A percentile compares a stretch with the other conserved stretches of the same genome.
Conservation (phyloP, 1,284 basidiomycete genomes). For the Singerocomus inundabilis region DNA sequence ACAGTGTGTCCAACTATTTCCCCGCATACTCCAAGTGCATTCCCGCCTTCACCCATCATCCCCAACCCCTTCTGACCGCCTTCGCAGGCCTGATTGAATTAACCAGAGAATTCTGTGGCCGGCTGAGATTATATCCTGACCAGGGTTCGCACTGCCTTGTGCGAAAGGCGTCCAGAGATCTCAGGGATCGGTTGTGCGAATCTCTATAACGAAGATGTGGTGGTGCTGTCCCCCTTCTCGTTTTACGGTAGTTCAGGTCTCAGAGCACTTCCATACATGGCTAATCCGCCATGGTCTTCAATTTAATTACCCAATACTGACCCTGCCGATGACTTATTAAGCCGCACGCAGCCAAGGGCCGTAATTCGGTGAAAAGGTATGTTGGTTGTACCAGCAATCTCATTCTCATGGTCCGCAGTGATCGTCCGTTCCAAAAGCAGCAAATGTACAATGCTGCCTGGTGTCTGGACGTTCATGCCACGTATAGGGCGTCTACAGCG, state of each 20-base stretch:
- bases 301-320: not conserved
- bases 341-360: not conserved
- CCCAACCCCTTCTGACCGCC: constrained; percentile 11
- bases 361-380: constrained; percentile 1
- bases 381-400: not conserved
- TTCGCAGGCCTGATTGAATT: constrained; percentile 13
- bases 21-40: constrained; percentile 6
- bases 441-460: too few relatives aligned
- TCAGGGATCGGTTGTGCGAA: constrained; percentile 5
- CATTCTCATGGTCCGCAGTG: not conserved
- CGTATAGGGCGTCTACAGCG: not conserved
- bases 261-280: constrained; percentile 3
- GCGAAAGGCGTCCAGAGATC: constrained; percentile 2
- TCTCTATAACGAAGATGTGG: constrained; percentile 9
- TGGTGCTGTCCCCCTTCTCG: not conserved
- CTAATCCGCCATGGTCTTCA: not conserved
- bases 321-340: not conserved
- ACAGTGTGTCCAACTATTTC: constrained; percentile 8
- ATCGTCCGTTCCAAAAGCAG: not conserved
- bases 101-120: constrained; percentile 1
- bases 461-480: not conserved
- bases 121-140: not conserved
- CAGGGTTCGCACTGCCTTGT: constrained; percentile 9
- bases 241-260: constrained; percentile 12
- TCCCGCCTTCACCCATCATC: constrained; percentile 11